Evolutionary conservation across 768 basidiomycete species (phyloP).

Genomic region (Naganishia friedmannii): DNA sequence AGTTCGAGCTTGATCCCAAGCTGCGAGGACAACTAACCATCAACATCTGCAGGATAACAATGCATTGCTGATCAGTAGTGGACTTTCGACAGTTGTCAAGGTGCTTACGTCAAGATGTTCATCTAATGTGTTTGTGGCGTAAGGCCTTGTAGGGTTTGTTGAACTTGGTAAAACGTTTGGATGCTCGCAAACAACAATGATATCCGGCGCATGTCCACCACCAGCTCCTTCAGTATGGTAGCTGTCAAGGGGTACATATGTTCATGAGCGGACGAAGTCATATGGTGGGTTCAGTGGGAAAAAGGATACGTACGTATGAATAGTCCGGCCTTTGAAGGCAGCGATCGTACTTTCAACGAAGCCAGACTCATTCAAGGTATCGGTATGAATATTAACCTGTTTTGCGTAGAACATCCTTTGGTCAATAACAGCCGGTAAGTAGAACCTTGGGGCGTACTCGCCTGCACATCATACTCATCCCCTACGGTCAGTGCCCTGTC

Average conservation of each 20-base stretch:
- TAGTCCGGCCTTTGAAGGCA: slow-evolving; percentile 84
- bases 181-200: slow-evolving; percentile 90
- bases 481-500: slow-evolving; percentile 71
- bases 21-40: slow-evolving; percentile 82
- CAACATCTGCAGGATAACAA: slow-evolving; percentile 69
- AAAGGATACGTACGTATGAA: slow-evolving; percentile 63
- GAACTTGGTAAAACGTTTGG: slow-evolving; percentile 90
- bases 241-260: slow-evolving; percentile 24
- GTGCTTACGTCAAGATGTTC: slow-evolving; percentile 87
- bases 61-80: not conserved
- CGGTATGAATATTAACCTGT: slow-evolving; percentile 89
- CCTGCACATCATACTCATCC: slow-evolving; percentile 91
- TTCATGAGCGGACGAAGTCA: not conserved
- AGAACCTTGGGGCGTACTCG: slow-evolving; percentile 48
- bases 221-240: slow-evolving; percentile 97
- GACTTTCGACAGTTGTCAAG: not conserved
- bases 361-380: slow-evolving; percentile 94
- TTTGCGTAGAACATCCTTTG: not conserved
- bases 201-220: slow-evolving; percentile 95
- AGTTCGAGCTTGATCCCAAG: slow-evolving; percentile 72
- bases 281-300: no score
- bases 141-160: slow-evolving; percentile 94
- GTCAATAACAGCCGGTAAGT: not conserved
- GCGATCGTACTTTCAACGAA: slow-evolving; percentile 92
- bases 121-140: slow-evolving; percentile 82